Evolutionary conservation across 257 asterid species (phyloP), one percentile per base, ranked within the genome.

Genomic region (Thymus mandschuricus): DNA sequence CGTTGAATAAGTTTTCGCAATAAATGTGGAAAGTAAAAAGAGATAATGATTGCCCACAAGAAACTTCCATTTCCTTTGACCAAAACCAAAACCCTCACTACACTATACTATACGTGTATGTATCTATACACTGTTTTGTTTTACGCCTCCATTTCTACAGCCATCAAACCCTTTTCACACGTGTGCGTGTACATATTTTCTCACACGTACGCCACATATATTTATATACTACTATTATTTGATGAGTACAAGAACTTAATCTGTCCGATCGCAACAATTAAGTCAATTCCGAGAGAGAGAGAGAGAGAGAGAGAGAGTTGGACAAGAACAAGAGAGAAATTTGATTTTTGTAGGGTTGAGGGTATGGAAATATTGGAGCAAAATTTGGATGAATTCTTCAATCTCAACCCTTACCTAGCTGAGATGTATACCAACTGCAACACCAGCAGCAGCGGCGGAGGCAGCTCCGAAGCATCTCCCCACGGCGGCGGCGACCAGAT

Each of bases 51-150:
- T 64, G 58, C 58, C 70, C 43, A 7, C 70, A 45, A 45, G 70
- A 46, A 64, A 64, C 58, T 45, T 64, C 69, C 69, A 28, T 64
- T 10, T 5, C 70, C 58, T 10, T 46, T 64, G 70, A 64, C 58
- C 30, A 29, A 64, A 9, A 1, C 56, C 11, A 0, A 38, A 3
- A 38, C 44, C 44, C 6, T 3, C 44, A 38, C 44, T 6, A 38
- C 3, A 0, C 34, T 12, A 29, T 29, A 28, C 4, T 27, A 27
- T 10, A 40, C 35, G 0, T 41, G 2, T 38, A 38, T 61, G 11
- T 61, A 35, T 35, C 40, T 35, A 35, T 35, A 35, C 40, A 35
- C 5, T 35, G 21, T 21, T 21, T 21, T 21, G 21, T 35, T 55
- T 8, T 8, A 13, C 68, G 54, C 51, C 68, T 63, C 55, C 55